Evolutionary conservation across 179 eudicot genomes (phyloP).

Genomic region (Beta macrorhiza): DNA sequence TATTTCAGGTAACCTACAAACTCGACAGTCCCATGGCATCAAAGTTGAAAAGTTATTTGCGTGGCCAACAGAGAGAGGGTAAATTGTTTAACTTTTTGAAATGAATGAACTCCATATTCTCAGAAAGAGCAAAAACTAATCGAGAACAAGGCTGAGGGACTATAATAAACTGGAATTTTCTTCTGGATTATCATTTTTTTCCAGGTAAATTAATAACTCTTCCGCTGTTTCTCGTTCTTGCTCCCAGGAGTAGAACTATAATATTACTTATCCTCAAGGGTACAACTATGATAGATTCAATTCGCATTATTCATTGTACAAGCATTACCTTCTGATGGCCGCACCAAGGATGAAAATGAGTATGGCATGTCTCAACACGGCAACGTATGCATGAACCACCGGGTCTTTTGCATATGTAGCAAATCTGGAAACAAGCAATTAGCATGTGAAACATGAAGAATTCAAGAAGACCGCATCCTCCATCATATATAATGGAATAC

Average conservation of each 20-base stretch:
- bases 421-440: constrained; percentile 33
- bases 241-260: background rate
- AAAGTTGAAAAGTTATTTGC: background rate
- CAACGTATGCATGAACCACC: constrained; percentile 61
- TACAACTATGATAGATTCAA: background rate
- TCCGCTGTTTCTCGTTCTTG: background rate
- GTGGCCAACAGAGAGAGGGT: background rate
- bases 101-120: background rate
- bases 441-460: background rate
- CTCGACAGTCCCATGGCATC: background rate
- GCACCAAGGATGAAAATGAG: constrained; percentile 64
- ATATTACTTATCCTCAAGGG: background rate
- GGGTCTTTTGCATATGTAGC: constrained; percentile 47
- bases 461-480: background rate
- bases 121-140: background rate
- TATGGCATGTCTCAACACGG: constrained; percentile 38
- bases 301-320: constrained; percentile 7
- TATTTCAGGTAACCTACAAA: no score
- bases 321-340: constrained; percentile 55
- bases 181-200: no score
- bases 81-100: background rate
- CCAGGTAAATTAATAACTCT: background rate
- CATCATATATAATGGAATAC: background rate
- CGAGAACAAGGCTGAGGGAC: background rate
- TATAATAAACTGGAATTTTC: background rate